Base-by-base conservation (phyloP, 2,329 filamentous ascomycete species). In the Alternaria viburni region DNA sequence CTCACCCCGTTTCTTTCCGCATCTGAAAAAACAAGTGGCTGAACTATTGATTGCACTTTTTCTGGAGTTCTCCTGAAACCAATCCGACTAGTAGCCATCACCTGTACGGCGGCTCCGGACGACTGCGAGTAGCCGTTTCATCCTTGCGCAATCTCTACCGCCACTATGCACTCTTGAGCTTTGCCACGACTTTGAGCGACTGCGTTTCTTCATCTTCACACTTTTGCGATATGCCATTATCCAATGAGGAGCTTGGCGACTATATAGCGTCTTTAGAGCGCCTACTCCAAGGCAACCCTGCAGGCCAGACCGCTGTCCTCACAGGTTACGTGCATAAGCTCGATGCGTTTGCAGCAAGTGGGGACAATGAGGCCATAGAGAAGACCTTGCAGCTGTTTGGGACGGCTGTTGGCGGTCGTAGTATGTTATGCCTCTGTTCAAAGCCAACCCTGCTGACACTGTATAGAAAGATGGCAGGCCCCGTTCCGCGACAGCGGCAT, bases 321-420 rank as follows among this genome's bases (percentile, higher is more conserved):
- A 55, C 50, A 41, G 59, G 66, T n/a, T 52, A 74, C 28, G 60
- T 66, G 23, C 59, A 55, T 30, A 59, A 64, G 56, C 64, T 77
- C 28, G 61, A 59, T 47, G 57, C 59, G 21, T 64, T 72, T 9
- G 56, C 44, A 12, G 30, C 54, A 21, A 51, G 63, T 25, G 60
- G 58, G 21, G 61, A 69, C 36, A 26, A 54, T 23, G 65, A 65
- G 28, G 52, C 54, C 15, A 57, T 59, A 32, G 69, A 74, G 54
- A 69, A 64, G 23, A 65, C 66, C 54, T 56, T 75, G 25, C 69
- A 77, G 49, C 51, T 72, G 45, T 59, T 80, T 12, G 78, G 74
- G 28, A 79, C 76, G 25, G 76, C 75, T 43, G 75, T 76, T 32
- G 78, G 78, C 32, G 69, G 67, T 43, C 61, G 76, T 32, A 74